Percentiles rank a stretch among this genome's conserved stretches.
These are phyloP conservation scores for Volvox reticuliferus DNA, from an alignment of 139 green algal genomes.

Conservation along the genomic window DNA sequence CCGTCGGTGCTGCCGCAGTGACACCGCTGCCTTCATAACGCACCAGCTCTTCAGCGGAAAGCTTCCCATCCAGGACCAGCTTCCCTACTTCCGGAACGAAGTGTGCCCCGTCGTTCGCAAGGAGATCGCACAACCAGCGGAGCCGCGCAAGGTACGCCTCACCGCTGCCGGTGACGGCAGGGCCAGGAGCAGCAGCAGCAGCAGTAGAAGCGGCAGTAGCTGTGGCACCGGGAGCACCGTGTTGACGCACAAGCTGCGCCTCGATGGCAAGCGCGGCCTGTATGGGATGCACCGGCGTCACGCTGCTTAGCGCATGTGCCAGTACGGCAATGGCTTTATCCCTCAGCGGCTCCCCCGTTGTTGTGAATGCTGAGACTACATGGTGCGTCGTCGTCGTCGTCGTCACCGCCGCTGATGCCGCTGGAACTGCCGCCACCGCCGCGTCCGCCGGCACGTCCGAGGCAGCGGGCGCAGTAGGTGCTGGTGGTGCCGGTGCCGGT, in stretches of 20 bases:
- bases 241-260: neutral
- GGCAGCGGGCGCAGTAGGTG: neutral
- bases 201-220: neutral
- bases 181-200: neutral
- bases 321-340: slow-evolving; percentile 15
- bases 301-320: neutral
- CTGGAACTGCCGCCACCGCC: neutral
- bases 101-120: neutral
- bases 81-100: neutral
- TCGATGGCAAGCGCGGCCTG: slow-evolving; percentile 22
- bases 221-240: neutral
- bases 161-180: neutral
- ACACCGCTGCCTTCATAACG: neutral
- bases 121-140: slow-evolving; percentile 26
- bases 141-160: slow-evolving; percentile 16
- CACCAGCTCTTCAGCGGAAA: slow-evolving; percentile 24
- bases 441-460: neutral
- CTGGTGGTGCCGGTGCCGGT: neutral
- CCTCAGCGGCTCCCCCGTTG: neutral
- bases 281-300: neutral
- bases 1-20: neutral
- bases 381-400: neutral
- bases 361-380: neutral
- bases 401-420: neutral
- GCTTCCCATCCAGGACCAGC: slow-evolving; percentile 1